Conservation (phyloP, 164 flowering plant species). For the Santalum album region DNA sequence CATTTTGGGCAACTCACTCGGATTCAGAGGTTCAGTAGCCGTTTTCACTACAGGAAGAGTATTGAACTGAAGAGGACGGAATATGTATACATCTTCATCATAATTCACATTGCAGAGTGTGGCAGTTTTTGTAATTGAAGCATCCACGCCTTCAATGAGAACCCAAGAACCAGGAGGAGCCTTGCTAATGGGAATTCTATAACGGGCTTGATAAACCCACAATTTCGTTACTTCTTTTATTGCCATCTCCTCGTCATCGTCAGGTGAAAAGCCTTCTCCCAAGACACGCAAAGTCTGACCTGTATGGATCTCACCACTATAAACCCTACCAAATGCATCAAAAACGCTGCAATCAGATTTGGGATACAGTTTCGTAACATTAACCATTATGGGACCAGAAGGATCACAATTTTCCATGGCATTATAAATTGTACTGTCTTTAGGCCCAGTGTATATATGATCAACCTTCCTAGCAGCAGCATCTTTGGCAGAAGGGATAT, state of each 20-base stretch:
- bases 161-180: slow-evolving; percentile 99
- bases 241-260: slow-evolving; percentile 98
- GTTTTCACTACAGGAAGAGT: slow-evolving; percentile 96
- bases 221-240: slow-evolving; percentile 90
- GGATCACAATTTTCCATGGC: slow-evolving; percentile 86
- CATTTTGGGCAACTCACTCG: slow-evolving; percentile 98
- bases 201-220: slow-evolving; percentile 97
- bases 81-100: slow-evolving; percentile 89
- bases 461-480: slow-evolving; percentile 77
- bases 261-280: slow-evolving; percentile 99
- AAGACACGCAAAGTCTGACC: slow-evolving; percentile 88
- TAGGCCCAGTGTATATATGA: slow-evolving; percentile 84
- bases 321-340: slow-evolving; percentile 99
- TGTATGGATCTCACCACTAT: slow-evolving; percentile 81
- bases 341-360: slow-evolving; percentile 96
- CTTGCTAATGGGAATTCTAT: slow-evolving; percentile 79
- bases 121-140: slow-evolving; percentile 97
- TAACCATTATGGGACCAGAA: slow-evolving; percentile 89
- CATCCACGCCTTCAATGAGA: slow-evolving; percentile 98
- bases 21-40: slow-evolving; percentile 96
- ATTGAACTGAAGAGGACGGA: slow-evolving; percentile 87
- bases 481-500: slow-evolving; percentile 88
- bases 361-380: slow-evolving; percentile 90
- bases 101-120: slow-evolving; percentile 74
- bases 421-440: slow-evolving; percentile 46